phyloP scores from a whole-genome alignment of 2,329 filamentous ascomycete genomes.

The Rutstroemia sp. region DNA sequence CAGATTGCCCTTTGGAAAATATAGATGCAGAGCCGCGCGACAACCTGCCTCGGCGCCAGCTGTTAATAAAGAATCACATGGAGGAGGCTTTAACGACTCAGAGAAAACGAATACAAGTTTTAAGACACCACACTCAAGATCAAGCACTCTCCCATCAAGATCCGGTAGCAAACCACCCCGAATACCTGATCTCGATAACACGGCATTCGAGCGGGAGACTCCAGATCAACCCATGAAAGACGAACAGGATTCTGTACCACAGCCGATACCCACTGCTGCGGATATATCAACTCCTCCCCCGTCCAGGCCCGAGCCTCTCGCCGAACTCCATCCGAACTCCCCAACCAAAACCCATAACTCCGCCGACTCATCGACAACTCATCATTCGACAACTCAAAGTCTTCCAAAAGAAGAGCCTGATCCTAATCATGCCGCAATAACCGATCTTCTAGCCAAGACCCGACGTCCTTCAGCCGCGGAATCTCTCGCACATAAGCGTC shows the following conservation, averaged over 20 bases:
- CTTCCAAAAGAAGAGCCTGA: background rate
- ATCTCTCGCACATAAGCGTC: slow-evolving; percentile 21
- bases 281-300: slow-evolving; percentile 9
- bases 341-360: background rate
- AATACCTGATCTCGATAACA: slow-evolving; percentile 15
- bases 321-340: slow-evolving; percentile 3
- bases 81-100: background rate
- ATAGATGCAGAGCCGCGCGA: slow-evolving; percentile 32
- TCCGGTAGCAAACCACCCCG: slow-evolving; percentile 6
- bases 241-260: slow-evolving; percentile 4
- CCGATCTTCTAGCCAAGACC: slow-evolving; percentile 26
- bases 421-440: slow-evolving; percentile 19
- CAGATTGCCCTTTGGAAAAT: slow-evolving; percentile 40
- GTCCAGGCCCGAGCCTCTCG: background rate
- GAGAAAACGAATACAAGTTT: background rate
- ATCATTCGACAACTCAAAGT: background rate
- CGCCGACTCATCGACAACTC: background rate
- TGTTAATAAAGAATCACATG: background rate
- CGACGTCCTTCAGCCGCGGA: slow-evolving; percentile 19
- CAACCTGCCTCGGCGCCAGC: slow-evolving; percentile 18
- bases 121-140: background rate
- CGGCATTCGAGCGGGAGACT: slow-evolving; percentile 16
- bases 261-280: background rate
- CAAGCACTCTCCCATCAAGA: slow-evolving; percentile 12
- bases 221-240: slow-evolving; percentile 9